Evolutionary conservation across 495 filamentous ascomycete genomes (phyloP).

Genomic region (Penicillium soppii): DNA sequence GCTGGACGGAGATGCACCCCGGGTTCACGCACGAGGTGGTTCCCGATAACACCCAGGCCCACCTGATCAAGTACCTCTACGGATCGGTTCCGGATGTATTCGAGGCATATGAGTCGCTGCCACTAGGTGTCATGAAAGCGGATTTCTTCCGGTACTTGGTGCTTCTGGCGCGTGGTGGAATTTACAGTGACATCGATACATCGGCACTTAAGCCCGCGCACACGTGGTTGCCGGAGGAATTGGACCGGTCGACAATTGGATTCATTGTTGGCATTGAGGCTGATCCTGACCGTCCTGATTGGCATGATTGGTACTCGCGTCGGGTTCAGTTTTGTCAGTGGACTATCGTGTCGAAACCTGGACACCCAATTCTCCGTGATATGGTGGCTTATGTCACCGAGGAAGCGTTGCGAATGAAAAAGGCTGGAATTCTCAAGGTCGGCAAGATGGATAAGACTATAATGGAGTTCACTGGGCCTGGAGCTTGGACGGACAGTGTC

Average conservation of each 20-base stretch:
- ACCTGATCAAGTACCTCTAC: conserved; percentile 83
- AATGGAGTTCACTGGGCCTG: conserved; percentile 96
- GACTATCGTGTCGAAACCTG: conserved; percentile 95
- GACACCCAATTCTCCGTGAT: conserved; percentile 87
- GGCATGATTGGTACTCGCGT: conserved; percentile 93
- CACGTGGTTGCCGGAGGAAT: conserved; percentile 80
- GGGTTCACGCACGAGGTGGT: conserved; percentile 95
- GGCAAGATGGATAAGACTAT: conserved; percentile 71
- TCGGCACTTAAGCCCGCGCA: conserved; percentile 75
- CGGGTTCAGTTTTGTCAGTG: conserved; percentile 98
- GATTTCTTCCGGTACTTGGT: conserved; percentile 98
- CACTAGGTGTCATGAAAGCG: conserved; percentile 86
- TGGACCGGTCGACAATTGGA: conserved; percentile 75
- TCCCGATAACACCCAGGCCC: conserved; percentile 79
- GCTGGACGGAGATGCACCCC: conserved; percentile 88
- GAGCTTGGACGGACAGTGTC: conserved; percentile 89
- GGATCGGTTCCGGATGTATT: conserved; percentile 83
- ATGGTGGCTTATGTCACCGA: conserved; percentile 83
- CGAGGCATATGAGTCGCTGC: conserved; percentile 86
- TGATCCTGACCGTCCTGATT: conserved; percentile 89
- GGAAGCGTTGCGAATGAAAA: conserved; percentile 75
- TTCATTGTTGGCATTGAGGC: conserved; percentile 94
- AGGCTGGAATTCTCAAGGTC: conserved; percentile 60
- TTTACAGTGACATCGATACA: conserved; percentile 98
- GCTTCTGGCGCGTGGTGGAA: conserved; percentile 86